These are phyloP conservation scores for Hawksworthiomyces lignivorus DNA, from an alignment of 2,329 filamentous ascomycete species.

Conservation along the genomic window DNA sequence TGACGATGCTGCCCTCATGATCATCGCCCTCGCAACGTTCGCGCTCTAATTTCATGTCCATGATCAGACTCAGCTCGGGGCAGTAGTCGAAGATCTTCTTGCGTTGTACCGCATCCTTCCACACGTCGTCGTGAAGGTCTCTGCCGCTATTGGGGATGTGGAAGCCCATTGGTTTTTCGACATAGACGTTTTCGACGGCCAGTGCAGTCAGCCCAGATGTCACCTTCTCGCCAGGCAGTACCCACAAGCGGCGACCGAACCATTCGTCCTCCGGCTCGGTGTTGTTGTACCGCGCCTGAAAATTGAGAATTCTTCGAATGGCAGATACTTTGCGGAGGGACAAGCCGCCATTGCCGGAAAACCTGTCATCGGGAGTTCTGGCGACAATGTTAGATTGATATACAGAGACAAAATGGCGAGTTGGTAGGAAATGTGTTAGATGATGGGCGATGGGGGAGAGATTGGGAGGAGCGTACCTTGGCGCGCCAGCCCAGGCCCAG, in stretches of 20 bases:
- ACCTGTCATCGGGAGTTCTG: conserved; percentile 33
- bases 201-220: conserved; percentile 35
- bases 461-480: conserved; percentile 29
- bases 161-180: conserved; percentile 46
- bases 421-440: no score
- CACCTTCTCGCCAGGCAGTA: conserved; percentile 40
- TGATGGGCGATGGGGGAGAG: background rate
- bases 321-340: conserved; percentile 45
- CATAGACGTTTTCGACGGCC: conserved; percentile 42
- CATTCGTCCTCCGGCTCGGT: conserved; percentile 47
- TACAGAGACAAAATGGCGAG: no score
- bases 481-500: conserved; percentile 48
- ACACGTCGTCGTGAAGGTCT: conserved; percentile 35
- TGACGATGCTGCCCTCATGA: conserved; percentile 18
- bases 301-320: conserved; percentile 39
- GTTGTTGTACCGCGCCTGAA: conserved; percentile 43
- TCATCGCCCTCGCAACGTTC: conserved; percentile 36
- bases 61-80: conserved; percentile 46
- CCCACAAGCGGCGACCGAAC: conserved; percentile 41
- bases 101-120: conserved; percentile 35
- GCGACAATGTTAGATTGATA: background rate
- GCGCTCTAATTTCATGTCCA: conserved; percentile 48
- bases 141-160: conserved; percentile 39
- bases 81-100: conserved; percentile 47
- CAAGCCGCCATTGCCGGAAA: conserved; percentile 46